These are phyloP conservation scores for Penicillium cinerascens DNA, from an alignment of 495 filamentous ascomycete genomes.

Conservation along the genomic window DNA sequence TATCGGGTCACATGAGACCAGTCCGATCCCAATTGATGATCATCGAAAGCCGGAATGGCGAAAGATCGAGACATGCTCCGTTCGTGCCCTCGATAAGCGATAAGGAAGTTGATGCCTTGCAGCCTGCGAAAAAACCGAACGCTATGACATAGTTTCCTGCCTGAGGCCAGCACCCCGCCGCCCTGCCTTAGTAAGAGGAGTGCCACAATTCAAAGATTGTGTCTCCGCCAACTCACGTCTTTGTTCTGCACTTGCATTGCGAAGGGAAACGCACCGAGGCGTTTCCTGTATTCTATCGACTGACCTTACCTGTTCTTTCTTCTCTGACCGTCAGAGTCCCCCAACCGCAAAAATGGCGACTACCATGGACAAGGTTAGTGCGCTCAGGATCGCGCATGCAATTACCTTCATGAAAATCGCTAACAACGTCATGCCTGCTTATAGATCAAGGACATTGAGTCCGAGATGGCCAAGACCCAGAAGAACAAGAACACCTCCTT, in stretches of 20 bases:
- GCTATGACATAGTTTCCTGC: constrained; percentile 26
- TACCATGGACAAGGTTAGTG: constrained; percentile 85
- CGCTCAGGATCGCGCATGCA: constrained; percentile 3
- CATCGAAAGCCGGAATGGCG: constrained; percentile 3
- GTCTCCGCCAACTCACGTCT: constrained; percentile 18
- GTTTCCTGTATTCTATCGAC: constrained; percentile 1
- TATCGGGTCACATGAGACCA: constrained; percentile 1
- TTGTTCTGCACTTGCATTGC: constrained; percentile 6
- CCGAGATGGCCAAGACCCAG: constrained; percentile 95
- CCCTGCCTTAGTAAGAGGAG: constrained; percentile 25
- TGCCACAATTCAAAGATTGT: constrained; percentile 36
- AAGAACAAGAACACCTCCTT: constrained; percentile 98
- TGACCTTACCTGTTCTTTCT: constrained; percentile 1
- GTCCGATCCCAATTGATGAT: not conserved
- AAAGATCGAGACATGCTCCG: not conserved
- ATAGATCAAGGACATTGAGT: constrained; percentile 97
- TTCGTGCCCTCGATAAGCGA: constrained; percentile 25
- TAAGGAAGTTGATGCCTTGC: constrained; percentile 4
- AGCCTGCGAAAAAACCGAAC: not conserved
- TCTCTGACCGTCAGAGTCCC: constrained; percentile 15
- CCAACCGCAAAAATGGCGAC: constrained; percentile 74
- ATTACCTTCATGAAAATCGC: constrained; percentile 15
- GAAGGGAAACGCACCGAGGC: constrained; percentile 8
- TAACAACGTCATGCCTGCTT: constrained; percentile 18
- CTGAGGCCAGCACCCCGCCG: constrained; percentile 29